Conservation (phyloP, 2,329 filamentous ascomycete species). For the Clonostachys byssicola region DNA sequence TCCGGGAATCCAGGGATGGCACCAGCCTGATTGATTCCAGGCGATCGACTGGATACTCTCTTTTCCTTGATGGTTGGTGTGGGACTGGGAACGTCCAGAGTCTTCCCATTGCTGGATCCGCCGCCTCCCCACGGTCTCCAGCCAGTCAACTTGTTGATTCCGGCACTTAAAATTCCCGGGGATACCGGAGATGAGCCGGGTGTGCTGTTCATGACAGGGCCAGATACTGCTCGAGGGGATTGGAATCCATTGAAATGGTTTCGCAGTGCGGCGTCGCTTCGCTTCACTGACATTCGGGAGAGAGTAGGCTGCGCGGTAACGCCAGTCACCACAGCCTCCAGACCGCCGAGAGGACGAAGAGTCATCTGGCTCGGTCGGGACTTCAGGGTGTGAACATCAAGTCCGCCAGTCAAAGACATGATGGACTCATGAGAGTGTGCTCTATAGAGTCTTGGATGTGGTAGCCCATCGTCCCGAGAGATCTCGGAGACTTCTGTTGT, state of each 20-base stretch:
- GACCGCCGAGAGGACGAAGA: constrained; percentile 45
- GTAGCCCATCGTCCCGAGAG: constrained; percentile 26
- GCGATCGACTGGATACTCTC: constrained; percentile 39
- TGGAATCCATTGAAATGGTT: constrained; percentile 43
- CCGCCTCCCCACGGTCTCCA: constrained; percentile 42
- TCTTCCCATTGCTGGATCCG: background rate
- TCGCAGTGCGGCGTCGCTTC: constrained; percentile 53
- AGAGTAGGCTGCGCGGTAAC: constrained; percentile 57
- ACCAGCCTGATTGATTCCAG: constrained; percentile 77
- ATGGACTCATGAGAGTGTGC: constrained; percentile 82
- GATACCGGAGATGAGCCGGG: constrained; percentile 14
- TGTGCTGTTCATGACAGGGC: constrained; percentile 19
- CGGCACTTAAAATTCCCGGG: too few species aligned
- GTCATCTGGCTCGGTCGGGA: constrained; percentile 73
- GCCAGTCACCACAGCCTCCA: constrained; percentile 53
- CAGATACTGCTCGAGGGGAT: constrained; percentile 21
- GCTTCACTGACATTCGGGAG: constrained; percentile 36
- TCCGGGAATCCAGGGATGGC: constrained; percentile 68
- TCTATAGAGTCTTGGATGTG: constrained; percentile 51
- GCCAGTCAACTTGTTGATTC: constrained; percentile 4
- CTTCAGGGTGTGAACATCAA: constrained; percentile 84
- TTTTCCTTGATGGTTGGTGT: constrained; percentile 10
- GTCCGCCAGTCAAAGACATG: constrained; percentile 78
- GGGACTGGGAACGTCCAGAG: background rate
- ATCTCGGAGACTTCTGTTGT: constrained; percentile 20